These are phyloP conservation scores for Mycocentrospora acerina DNA, from an alignment of 2,329 filamentous ascomycete genomes.

Conservation along the genomic window DNA sequence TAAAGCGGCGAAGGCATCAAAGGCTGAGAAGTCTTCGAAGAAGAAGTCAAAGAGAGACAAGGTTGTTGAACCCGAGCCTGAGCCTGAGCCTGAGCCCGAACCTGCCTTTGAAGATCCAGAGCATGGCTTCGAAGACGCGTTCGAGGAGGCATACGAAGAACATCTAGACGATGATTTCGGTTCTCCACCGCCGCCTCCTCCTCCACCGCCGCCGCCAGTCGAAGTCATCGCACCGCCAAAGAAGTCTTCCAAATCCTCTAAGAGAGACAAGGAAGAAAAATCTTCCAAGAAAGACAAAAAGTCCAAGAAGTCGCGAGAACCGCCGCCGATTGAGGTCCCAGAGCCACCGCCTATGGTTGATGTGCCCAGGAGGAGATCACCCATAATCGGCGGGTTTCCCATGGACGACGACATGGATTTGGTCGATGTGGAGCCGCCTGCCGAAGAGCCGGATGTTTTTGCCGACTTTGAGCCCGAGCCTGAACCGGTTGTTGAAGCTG, in stretches of 20 bases:
- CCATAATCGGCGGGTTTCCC: conserved; percentile 51
- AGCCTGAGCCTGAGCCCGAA: conserved; percentile 33
- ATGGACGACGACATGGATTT: conserved; percentile 45
- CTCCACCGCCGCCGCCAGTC: conserved; percentile 28
- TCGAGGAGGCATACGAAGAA: conserved; percentile 39
- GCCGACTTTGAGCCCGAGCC: conserved; percentile 28
- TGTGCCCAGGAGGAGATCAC: conserved; percentile 34
- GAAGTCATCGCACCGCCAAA: conserved; percentile 30
- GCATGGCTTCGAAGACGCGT: conserved; percentile 32
- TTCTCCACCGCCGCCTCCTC: conserved; percentile 30
- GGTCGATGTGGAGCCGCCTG: conserved; percentile 44
- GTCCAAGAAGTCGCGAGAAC: conserved; percentile 29
- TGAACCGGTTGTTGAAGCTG: conserved; percentile 29
- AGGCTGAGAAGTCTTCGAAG: too few species aligned
- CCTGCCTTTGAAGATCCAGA: conserved; percentile 1
- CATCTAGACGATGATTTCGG: conserved; percentile 29
- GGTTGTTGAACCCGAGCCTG: conserved; percentile 21
- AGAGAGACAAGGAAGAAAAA: conserved; percentile 13
- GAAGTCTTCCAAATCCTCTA: conserved; percentile 37
- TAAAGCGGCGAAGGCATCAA: too few species aligned
- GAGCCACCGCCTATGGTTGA: conserved; percentile 36
- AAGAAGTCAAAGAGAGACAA: conserved; percentile 1
- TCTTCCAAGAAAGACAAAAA: conserved; percentile 26
- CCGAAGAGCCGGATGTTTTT: conserved; percentile 6
- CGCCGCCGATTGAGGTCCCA: conserved; percentile 25